phyloP scores from a whole-genome alignment of 345 rosid genomes.

The Iberis pinnata region DNA sequence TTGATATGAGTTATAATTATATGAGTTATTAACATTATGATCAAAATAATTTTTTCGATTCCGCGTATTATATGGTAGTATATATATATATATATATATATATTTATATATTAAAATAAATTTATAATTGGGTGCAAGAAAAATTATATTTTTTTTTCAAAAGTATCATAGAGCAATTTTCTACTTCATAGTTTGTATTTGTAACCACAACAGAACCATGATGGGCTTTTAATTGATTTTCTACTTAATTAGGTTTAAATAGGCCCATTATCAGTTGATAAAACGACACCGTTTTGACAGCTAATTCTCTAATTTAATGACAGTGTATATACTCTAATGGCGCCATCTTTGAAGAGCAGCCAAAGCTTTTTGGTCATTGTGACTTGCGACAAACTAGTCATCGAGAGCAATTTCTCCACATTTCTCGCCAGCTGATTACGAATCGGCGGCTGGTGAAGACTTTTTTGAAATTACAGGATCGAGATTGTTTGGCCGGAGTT shows the following conservation, averaged over 20 bases:
- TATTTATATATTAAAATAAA: too few relatives aligned
- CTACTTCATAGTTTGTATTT: neutral
- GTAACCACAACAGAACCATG: neutral
- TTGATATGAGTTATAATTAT: too few relatives aligned
- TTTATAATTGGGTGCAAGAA: too few relatives aligned
- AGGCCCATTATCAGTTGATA: neutral
- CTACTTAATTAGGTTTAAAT: too few relatives aligned
- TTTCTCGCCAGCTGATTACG: neutral
- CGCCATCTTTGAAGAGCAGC: conserved; percentile 29
- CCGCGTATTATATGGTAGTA: too few relatives aligned
- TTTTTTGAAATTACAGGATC: conserved; percentile 1
- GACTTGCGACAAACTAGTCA: neutral
- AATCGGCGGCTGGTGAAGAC: neutral
- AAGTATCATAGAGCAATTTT: too few relatives aligned
- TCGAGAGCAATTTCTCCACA: neutral
- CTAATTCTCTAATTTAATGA: conserved; percentile 2
- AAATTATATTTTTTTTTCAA: too few relatives aligned
- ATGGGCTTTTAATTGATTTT: conserved; percentile 6
- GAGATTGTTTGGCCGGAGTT: conserved; percentile 13
- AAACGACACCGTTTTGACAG: neutral
- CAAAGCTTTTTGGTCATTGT: neutral
- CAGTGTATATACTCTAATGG: conserved; percentile 1
- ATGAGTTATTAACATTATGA: too few relatives aligned
- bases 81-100: too few relatives aligned
- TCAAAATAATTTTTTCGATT: too few relatives aligned